These are phyloP conservation scores for Helotiales sp. DNA, from an alignment of 2,329 filamentous ascomycete species.

Conservation along the genomic window DNA sequence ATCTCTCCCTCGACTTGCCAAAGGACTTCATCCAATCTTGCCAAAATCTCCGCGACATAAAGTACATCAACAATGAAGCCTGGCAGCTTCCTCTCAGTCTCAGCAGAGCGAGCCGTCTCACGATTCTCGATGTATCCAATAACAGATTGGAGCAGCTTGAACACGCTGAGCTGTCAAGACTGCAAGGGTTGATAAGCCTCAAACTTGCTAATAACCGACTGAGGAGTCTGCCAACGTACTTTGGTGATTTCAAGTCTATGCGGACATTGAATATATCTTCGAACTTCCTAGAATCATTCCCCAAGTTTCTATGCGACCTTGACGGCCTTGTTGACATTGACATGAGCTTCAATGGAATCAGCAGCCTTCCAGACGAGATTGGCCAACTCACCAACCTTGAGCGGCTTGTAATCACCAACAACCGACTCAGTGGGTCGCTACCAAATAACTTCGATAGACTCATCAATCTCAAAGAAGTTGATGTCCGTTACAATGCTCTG, in stretches of 20 bases:
- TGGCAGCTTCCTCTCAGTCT: constrained; percentile 82
- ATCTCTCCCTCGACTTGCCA: constrained; percentile 87
- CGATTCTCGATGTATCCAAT: constrained; percentile 91
- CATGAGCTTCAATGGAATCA: constrained; percentile 93
- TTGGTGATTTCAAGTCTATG: constrained; percentile 75
- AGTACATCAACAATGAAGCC: constrained; percentile 92
- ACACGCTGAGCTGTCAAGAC: constrained; percentile 74
- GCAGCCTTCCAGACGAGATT: constrained; percentile 72
- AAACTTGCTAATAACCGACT: constrained; percentile 94
- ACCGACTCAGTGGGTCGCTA: constrained; percentile 75
- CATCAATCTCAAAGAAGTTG: constrained; percentile 80
- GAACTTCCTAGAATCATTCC: constrained; percentile 85
- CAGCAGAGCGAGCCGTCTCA: constrained; percentile 76
- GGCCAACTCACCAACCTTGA: constrained; percentile 79
- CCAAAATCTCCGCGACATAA: constrained; percentile 88
- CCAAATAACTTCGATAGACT: constrained; percentile 73
- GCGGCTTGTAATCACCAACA: constrained; percentile 93
- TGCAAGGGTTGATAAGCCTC: constrained; percentile 79
- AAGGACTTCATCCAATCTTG: constrained; percentile 96
- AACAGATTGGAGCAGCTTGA: constrained; percentile 88
- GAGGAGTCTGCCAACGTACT: constrained; percentile 75
- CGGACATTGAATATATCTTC: constrained; percentile 90
- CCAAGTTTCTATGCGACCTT: constrained; percentile 79
- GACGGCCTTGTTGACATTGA: constrained; percentile 87
- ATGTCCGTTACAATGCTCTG: constrained; percentile 91